phyloP scores from a whole-genome alignment of 2,329 filamentous ascomycete species.

The Tolypocladium amazonense region DNA sequence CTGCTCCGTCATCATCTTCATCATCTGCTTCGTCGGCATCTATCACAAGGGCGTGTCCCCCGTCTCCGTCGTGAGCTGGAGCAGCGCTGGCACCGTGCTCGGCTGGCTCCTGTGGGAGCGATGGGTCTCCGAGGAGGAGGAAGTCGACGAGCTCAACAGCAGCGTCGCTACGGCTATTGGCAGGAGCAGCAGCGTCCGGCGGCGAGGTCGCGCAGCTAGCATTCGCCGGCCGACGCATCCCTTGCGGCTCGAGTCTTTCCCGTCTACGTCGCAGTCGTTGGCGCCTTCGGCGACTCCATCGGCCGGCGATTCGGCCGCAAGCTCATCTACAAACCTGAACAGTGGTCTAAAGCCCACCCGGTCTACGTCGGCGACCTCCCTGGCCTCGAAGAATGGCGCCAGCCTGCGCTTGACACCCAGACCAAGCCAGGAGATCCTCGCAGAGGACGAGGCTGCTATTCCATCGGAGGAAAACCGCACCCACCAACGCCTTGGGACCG shows the following conservation, averaged over 20 bases:
- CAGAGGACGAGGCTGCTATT: slow-evolving; percentile 12
- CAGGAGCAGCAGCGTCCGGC: slow-evolving; percentile 21
- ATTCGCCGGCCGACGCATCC: slow-evolving; percentile 23
- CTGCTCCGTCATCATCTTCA: slow-evolving; percentile 87
- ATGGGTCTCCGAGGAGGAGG: slow-evolving; percentile 66
- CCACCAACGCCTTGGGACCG: slow-evolving; percentile 57
- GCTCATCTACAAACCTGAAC: slow-evolving; percentile 35
- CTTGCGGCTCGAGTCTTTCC: slow-evolving; percentile 14
- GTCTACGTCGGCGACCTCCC: slow-evolving; percentile 37
- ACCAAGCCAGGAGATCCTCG: slow-evolving; percentile 18
- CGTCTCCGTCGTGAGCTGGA: slow-evolving; percentile 77
- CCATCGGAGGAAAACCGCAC: slow-evolving; percentile 26
- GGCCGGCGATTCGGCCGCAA: slow-evolving; percentile 26
- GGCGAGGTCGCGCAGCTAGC: slow-evolving; percentile 24
- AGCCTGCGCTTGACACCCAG: slow-evolving; percentile 7
- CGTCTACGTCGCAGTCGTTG: slow-evolving; percentile 13
- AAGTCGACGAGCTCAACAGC: slow-evolving; percentile 27
- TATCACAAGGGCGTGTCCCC: slow-evolving; percentile 80
- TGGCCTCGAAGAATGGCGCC: slow-evolving; percentile 4
- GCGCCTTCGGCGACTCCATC: slow-evolving; percentile 12
- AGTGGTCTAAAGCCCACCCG: slow-evolving; percentile 36
- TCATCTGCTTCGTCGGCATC: slow-evolving; percentile 88
- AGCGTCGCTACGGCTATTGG: slow-evolving; percentile 23
- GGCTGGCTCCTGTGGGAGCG: slow-evolving; percentile 89
- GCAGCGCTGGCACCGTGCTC: slow-evolving; percentile 69